Evolutionary conservation across 208 protist species (phyloP).

Genomic region (Leishmania aethiopica): DNA sequence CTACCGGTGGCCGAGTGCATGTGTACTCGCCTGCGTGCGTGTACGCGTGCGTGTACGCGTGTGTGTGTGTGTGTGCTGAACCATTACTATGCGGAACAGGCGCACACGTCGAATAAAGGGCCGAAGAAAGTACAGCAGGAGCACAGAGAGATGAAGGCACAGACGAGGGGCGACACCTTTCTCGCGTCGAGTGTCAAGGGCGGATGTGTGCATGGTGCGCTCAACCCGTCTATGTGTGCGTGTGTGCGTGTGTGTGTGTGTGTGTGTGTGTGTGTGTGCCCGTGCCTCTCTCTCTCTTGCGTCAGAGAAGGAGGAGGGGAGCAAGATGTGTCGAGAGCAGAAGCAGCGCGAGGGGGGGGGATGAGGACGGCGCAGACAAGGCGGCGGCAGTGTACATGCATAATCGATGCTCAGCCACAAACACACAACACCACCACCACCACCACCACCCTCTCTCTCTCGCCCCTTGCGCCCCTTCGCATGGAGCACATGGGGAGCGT

Average conservation of each 20-base stretch:
- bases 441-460: background rate
- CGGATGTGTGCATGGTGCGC: too few relatives aligned
- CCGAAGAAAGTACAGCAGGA: background rate
- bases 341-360: background rate
- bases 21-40: background rate
- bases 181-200: background rate
- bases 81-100: too few relatives aligned
- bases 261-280: background rate
- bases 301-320: background rate
- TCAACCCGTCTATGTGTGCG: too few relatives aligned
- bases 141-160: background rate
- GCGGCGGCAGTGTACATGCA: background rate
- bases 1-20: background rate
- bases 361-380: background rate
- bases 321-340: background rate
- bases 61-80: conserved; percentile 1
- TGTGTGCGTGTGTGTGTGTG: too few relatives aligned
- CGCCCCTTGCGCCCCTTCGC: background rate
- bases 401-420: background rate
- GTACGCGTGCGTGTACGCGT: background rate
- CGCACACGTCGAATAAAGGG: background rate
- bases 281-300: too few relatives aligned
- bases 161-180: background rate
- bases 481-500: background rate
- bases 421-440: too few relatives aligned